phyloP scores from a whole-genome alignment of 176 grass and related monocot species.

The Phoenix dactylifera region DNA sequence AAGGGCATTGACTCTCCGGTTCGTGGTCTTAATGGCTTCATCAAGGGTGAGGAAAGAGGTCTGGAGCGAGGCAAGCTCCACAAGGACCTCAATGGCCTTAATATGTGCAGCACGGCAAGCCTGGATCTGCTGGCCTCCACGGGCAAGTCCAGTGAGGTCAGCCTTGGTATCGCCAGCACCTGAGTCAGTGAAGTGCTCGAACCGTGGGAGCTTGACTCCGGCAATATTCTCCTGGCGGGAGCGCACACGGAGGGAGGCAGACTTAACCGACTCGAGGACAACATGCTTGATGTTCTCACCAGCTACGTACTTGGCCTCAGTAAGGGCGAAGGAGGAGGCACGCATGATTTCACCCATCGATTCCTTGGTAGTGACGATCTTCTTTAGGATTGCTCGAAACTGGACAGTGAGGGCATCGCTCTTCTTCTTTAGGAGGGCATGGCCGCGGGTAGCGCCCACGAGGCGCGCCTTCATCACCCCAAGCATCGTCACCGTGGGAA shows the following conservation, averaged over 20 bases:
- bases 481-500: constrained; percentile 72
- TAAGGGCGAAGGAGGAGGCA: constrained; percentile 54
- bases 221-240: constrained; percentile 67
- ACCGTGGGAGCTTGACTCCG: constrained; percentile 60
- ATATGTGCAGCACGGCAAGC: constrained; percentile 46
- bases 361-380: constrained; percentile 64
- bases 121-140: constrained; percentile 63
- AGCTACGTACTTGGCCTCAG: constrained; percentile 60
- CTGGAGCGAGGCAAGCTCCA: constrained; percentile 81
- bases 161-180: constrained; percentile 18
- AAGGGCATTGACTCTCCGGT: constrained; percentile 62
- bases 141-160: constrained; percentile 53
- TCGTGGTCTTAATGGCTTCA: constrained; percentile 74
- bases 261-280: constrained; percentile 47
- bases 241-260: constrained; percentile 43
- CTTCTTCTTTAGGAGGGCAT: constrained; percentile 91
- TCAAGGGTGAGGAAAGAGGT: constrained; percentile 82
- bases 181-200: constrained; percentile 43
- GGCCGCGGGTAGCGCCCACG: constrained; percentile 48
- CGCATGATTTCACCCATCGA: constrained; percentile 73
- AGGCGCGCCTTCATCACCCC: constrained; percentile 63
- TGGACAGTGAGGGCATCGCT: constrained; percentile 64
- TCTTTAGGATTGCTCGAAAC: constrained; percentile 62
- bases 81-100: constrained; percentile 48
- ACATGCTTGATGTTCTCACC: constrained; percentile 43